Evolutionary conservation across 2,329 filamentous ascomycete species (phyloP).

Genomic region (Ilyonectria destructans): DNA sequence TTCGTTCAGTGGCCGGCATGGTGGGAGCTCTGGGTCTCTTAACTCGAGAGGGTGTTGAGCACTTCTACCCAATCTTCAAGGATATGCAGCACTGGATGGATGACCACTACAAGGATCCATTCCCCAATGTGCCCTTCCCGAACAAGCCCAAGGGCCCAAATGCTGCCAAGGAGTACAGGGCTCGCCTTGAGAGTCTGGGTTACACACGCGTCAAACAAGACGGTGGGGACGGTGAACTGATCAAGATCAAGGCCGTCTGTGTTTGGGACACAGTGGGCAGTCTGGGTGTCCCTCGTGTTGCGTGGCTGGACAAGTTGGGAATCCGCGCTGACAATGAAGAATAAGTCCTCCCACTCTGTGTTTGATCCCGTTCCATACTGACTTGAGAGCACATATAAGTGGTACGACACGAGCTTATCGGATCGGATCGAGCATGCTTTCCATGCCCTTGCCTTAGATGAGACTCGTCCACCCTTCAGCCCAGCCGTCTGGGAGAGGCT

Average conservation of each 20-base stretch:
- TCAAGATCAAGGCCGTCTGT: conserved; percentile 62
- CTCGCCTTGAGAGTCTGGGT: conserved; percentile 61
- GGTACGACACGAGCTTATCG: conserved; percentile 69
- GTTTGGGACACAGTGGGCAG: conserved; percentile 66
- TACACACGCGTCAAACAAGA: conserved; percentile 62
- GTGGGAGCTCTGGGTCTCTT: conserved; percentile 67
- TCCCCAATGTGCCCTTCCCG: conserved; percentile 63
- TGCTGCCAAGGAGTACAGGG: conserved; percentile 61
- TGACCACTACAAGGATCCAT: conserved; percentile 62
- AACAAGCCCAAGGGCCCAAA: conserved; percentile 64
- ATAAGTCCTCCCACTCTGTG: conserved; percentile 55
- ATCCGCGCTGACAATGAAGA: conserved; percentile 62
- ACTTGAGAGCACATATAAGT: conserved; percentile 62
- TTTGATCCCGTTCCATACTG: conserved; percentile 41
- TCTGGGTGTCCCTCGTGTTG: conserved; percentile 63
- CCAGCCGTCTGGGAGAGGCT: conserved; percentile 70
- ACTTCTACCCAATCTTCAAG: conserved; percentile 71
- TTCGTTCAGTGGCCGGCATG: conserved; percentile 70
- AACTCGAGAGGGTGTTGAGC: conserved; percentile 68
- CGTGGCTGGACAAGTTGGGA: conserved; percentile 64
- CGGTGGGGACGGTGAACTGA: conserved; percentile 59
- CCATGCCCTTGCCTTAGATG: conserved; percentile 73
- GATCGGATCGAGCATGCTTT: conserved; percentile 71
- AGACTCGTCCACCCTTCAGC: conserved; percentile 69
- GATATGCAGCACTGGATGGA: conserved; percentile 71